Evolutionary conservation across 805 yeast species (phyloP).

Genomic region (Candida montana): DNA sequence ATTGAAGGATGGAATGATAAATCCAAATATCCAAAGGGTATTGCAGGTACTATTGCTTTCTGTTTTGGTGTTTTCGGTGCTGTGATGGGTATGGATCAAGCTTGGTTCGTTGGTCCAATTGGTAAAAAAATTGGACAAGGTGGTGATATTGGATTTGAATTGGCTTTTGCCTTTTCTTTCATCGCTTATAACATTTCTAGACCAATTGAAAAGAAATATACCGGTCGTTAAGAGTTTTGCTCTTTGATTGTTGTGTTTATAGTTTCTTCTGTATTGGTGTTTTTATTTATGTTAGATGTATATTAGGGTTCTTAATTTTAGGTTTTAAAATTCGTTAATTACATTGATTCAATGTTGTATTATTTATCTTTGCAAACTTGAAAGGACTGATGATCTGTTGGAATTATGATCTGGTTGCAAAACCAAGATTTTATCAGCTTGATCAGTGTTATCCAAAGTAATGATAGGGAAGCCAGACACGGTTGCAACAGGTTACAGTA

Average conservation of each 20-base stretch:
- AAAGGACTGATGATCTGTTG: too few species aligned
- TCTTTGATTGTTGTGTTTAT: too few species aligned
- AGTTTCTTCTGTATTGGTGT: background rate
- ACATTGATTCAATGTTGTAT: too few species aligned
- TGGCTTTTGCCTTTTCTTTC: slow-evolving; percentile 64
- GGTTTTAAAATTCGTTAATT: too few species aligned
- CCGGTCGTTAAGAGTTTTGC: slow-evolving; percentile 33
- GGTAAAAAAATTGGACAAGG: slow-evolving; percentile 61
- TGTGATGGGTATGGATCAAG: slow-evolving; percentile 82
- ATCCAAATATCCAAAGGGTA: slow-evolving; percentile 62
- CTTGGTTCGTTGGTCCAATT: slow-evolving; percentile 74
- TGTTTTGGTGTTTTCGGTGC: slow-evolving; percentile 83
- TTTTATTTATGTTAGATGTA: background rate
- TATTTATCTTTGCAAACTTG: too few species aligned
- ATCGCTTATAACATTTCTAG: slow-evolving; percentile 55
- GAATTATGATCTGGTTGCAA: too few species aligned
- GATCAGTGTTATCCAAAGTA: too few species aligned
- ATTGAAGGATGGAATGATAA: slow-evolving; percentile 55
- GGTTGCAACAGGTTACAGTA: too few species aligned
- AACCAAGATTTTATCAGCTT: too few species aligned
- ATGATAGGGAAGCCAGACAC: too few species aligned
- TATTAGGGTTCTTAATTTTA: background rate
- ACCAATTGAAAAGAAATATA: slow-evolving; percentile 64
- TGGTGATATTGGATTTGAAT: slow-evolving; percentile 86
- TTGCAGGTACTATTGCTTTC: slow-evolving; percentile 74